Evolutionary conservation across 2,329 filamentous ascomycete genomes (phyloP).

Genomic region (Dendrostoma leiphaemia): DNA sequence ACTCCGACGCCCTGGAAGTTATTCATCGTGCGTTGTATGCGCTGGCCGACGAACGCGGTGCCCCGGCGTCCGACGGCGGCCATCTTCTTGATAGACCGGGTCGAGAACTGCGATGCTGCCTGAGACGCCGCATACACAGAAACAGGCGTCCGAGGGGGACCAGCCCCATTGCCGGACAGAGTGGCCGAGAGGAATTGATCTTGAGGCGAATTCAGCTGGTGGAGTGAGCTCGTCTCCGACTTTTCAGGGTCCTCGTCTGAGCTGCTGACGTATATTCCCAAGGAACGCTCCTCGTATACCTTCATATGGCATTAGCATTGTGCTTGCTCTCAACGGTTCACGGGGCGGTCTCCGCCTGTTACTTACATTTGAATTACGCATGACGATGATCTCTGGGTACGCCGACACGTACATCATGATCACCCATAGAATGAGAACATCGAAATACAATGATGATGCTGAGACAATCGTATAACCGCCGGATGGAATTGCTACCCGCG

Average conservation of each 20-base stretch:
- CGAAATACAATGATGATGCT: constrained; percentile 41
- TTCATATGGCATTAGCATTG: neutral
- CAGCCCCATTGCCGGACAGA: neutral
- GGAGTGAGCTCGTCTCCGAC: neutral
- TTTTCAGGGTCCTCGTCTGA: neutral
- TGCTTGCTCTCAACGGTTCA: neutral
- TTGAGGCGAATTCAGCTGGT: constrained; percentile 1
- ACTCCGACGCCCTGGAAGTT: constrained; percentile 25
- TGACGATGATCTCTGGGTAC: constrained; percentile 43
- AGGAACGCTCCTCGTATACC: constrained; percentile 55
- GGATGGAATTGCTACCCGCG: constrained; percentile 39
- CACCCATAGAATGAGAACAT: constrained; percentile 41
- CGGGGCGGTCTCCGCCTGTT: too few relatives aligned
- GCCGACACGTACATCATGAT: constrained; percentile 48
- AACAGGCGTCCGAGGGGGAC: constrained; percentile 2
- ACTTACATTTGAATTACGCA: constrained; percentile 50
- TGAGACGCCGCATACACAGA: constrained; percentile 14
- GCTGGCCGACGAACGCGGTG: constrained; percentile 29
- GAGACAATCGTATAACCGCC: constrained; percentile 54
- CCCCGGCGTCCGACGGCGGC: constrained; percentile 18
- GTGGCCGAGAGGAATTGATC: neutral
- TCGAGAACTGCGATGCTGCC: constrained; percentile 3
- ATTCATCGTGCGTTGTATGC: constrained; percentile 25
- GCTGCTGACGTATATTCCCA: constrained; percentile 40
- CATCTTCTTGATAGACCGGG: constrained; percentile 16